Evolutionary conservation across 257 asterid genomes (phyloP), one percentile per base, ranked within the genome.

Genomic region (Scutellaria baicalensis): DNA sequence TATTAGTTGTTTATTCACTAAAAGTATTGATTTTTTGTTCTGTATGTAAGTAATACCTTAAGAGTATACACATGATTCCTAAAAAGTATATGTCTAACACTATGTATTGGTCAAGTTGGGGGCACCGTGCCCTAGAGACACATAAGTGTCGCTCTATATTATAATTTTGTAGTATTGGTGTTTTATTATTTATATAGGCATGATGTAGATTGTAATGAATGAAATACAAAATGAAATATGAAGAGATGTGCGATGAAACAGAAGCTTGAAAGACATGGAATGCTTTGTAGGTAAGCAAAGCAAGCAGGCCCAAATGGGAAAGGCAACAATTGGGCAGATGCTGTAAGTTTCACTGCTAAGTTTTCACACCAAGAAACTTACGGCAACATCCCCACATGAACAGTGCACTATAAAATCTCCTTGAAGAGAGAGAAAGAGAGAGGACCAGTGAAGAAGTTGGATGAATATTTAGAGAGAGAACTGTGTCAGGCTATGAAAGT

Each of bases 201-300:
- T 27, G 33, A 27, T 5, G 5, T 23, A 3, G 5, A 0, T n/a
- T 27, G 12, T 27, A 47, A 8, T 17, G 2, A 2, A 6, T 8
- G 66, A 17, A 13, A 54, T 4, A 5, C 13, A 16, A 35, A 8
- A 66, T 6, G 9, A 5, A 23, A 23, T 8, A 45, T 0, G 12
- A 20, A 36, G 5, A 0, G 10, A 7, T 54, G 59, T 49, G 51
- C 33, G 4, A 3, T 35, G 23, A 62, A 48, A 55, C 64, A 54
- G 64, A 54, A 42, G 48, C 59, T 57, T 59, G 6, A 42, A 64
- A 43, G 67, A 42, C 60, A 73, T 42, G 8, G 23, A 52, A 73
- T 31, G 70, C 76, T 58, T 73, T 74, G 74, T 17, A 59, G 58
- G 18, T 45, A 64, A 75, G 80, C 66, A 40, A 75, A 75, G 72